Base-by-base conservation (phyloP, 345 rosid genomes). In the Noccaea bulbosa region DNA sequence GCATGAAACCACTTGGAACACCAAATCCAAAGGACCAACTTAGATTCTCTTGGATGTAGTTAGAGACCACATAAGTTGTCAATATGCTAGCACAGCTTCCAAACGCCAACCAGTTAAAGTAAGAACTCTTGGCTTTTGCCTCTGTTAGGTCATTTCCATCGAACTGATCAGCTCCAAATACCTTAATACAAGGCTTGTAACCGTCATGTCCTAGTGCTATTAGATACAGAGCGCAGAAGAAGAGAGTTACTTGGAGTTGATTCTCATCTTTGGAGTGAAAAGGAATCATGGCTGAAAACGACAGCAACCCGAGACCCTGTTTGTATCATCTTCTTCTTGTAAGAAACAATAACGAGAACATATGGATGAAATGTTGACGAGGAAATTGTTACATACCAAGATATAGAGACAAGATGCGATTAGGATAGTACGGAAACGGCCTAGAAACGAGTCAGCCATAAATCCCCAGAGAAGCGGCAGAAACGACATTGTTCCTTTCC, bases 101-200 rank as follows among this genome's bases (percentile, higher is more conserved):
- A 76, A 93, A 93, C 63, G 78, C 78, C 82, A 88, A 79, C 98
- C 97, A 88, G 60, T 93, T 93, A 64, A 93, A 93, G 81, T 75
- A 90, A 16, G 84, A 87, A 71, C 93, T 90, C 59, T 83, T 88
- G n/a, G 77, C 82, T 66, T 59, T 70, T 11, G 75, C 15, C 34
- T 84, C 93, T 61, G 70, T 60, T 10, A 82, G 79, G 60, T 84
- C 83, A 41, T 82, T 66, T 39, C 75, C 80, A 27, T 86, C 83
- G 47, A 92, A 88, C 17, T 92, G 93, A 66, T 88, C 97, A 0
- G 97, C 93, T 48, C 97, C 97, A 70, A 90, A 93, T 7, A 90
- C 93, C 47, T 82, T 89, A 30, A 88, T 87, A 60, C 98, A 88
- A 12, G 97, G 97, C 47, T 81, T 83, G 75, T 82, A 85, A 32